Percentiles rank a stretch among this genome's conserved stretches.
Conservation (phyloP, 2,329 filamentous ascomycete species). For the Chrysoporthe puriensis region DNA sequence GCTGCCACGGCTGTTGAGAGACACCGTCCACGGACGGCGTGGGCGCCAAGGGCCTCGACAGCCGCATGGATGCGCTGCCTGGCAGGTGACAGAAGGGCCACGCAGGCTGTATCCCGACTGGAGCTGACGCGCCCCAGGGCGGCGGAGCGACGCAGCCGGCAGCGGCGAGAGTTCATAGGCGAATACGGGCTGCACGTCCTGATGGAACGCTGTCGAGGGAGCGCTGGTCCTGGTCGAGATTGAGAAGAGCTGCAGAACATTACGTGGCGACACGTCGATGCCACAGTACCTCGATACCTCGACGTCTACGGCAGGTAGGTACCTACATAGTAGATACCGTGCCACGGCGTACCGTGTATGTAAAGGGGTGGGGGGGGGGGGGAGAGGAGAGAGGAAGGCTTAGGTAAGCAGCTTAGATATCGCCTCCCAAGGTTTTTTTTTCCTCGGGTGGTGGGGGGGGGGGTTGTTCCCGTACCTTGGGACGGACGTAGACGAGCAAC, state of each 20-base stretch:
- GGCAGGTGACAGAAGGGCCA: neutral
- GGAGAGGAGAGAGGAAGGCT: no score
- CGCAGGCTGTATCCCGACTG: neutral
- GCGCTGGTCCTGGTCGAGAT: neutral
- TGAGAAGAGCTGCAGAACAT: neutral
- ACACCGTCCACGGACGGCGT: neutral
- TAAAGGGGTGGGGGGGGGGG: no score
- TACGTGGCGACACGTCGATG: constrained; percentile 1
- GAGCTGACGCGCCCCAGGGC: neutral
- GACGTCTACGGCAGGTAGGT: neutral
- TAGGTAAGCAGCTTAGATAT: no score
- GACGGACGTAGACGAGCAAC: no score
- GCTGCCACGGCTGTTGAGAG: constrained; percentile 4
- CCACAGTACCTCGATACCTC: neutral
- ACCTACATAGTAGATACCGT: neutral
- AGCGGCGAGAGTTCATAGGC: neutral
- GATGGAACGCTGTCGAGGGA: constrained; percentile 1
- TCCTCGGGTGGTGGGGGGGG: no score
- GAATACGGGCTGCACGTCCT: neutral
- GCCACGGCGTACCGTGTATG: no score
- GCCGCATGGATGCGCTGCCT: neutral
- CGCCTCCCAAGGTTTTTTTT: no score
- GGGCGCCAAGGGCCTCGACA: neutral
- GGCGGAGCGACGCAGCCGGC: neutral
- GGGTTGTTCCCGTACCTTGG: no score